Evolutionary conservation across 75 land plant genomes (phyloP), one percentile per base, ranked within the genome.

Genomic region (Ceratopteris richardii): DNA sequence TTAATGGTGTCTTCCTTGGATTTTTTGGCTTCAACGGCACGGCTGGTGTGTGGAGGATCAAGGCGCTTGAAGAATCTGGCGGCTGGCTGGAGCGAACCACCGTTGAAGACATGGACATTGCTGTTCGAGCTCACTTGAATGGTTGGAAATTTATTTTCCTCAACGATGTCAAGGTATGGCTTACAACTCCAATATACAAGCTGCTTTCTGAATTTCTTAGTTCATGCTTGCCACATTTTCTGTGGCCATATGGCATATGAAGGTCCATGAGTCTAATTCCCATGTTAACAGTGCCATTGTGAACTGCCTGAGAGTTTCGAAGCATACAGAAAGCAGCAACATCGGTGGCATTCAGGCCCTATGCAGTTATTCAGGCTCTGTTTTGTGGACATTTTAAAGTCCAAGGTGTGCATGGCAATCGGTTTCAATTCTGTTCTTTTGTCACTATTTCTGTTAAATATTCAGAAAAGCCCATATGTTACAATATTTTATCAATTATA

Each of bases 261-360:
- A 10, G 42, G 9, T 40, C 13, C 14, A 10, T 9, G 42, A 40
- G 13, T 40, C 14, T 51, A 44, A 20, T 4, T n/a, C 61, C 22
- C n/a, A n/a, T n/a, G n/a, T n/a, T n/a, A n/a, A n/a, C 75, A 84
- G 92, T 78, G 82, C 53, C 78, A 73, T 0, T 88, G 93, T 56
- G 93, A 88, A 61, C 51, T 88, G 26, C 94, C 94, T 18, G 94
- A 88, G 57, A 85, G 90, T 17, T 88, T 85, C 53, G 94, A 88
- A 65, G 90, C 94, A 21, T 88, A 86, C 60, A 68, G 78, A 39
- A 88, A 88, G 65, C 90, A 88, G 57, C 94, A 88, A 39, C 94
- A 88, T 48, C 54, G 94, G 1, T 88, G 94, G 94, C 94, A 88
- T 63, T 88, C 94, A 1, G 94, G 94, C 9, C 94, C 94, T 9